Evolutionary conservation across 495 filamentous ascomycete species (phyloP).

Genomic region (Penicillium pulvis): DNA sequence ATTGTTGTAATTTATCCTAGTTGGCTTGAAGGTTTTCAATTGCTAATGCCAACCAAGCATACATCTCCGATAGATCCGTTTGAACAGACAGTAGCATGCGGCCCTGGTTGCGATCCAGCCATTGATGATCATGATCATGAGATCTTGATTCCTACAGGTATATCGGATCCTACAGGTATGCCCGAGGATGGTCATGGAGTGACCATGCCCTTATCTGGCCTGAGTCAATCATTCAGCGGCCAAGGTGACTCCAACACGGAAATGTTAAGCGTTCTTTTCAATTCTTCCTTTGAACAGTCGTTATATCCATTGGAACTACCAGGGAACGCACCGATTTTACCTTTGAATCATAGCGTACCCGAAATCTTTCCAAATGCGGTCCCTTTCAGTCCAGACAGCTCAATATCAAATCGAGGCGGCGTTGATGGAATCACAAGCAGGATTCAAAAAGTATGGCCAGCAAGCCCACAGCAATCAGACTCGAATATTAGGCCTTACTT

Average conservation of each 20-base stretch:
- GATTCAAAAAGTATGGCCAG: slow-evolving; percentile 8
- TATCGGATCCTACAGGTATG: background rate
- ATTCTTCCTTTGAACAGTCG: background rate
- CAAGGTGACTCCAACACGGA: background rate
- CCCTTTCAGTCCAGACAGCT: background rate
- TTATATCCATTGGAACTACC: background rate
- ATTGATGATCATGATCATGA: slow-evolving; percentile 4
- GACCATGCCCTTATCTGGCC: background rate
- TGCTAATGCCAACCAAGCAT: background rate
- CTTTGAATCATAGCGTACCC: background rate
- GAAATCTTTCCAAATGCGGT: background rate
- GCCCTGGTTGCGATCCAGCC: background rate
- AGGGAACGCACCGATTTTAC: background rate
- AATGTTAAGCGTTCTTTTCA: slow-evolving; percentile 5
- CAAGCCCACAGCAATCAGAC: background rate
- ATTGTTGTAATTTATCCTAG: background rate
- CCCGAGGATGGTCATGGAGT: background rate
- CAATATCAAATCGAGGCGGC: background rate
- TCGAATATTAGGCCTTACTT: background rate
- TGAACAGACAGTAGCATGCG: background rate
- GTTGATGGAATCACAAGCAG: background rate
- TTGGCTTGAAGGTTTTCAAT: background rate
- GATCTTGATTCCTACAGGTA: background rate
- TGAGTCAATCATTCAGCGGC: background rate
- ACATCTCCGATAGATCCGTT: slow-evolving; percentile 2